Conservation (phyloP, 164 flowering plant genomes). For the Brasenia schreberi region DNA sequence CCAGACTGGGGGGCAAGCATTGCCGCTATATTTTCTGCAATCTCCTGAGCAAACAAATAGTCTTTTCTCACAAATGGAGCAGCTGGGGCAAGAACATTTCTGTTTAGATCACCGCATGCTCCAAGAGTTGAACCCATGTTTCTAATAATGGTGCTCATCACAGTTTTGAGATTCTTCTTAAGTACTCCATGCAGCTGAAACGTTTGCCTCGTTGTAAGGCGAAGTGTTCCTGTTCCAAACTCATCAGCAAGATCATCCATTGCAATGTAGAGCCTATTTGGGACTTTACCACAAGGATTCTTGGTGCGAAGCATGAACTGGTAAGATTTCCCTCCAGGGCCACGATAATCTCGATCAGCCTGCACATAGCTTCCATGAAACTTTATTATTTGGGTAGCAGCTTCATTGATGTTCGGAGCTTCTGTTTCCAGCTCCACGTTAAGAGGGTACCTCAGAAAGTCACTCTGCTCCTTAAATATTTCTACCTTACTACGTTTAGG, state of each 20-base stretch:
- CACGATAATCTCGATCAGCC: slow-evolving; percentile 73
- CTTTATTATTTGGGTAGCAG: slow-evolving; percentile 88
- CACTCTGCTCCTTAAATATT: slow-evolving; percentile 86
- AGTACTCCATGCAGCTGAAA: slow-evolving; percentile 97
- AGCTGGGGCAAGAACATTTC: slow-evolving; percentile 99
- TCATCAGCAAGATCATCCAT: slow-evolving; percentile 96
- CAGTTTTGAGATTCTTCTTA: slow-evolving; percentile 81
- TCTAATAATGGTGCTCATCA: slow-evolving; percentile 74
- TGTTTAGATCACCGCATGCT: slow-evolving; percentile 96
- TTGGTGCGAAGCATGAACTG: slow-evolving; percentile 96
- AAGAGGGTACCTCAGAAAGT: slow-evolving; percentile 84
- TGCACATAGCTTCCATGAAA: slow-evolving; percentile 99
- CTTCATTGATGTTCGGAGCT: slow-evolving; percentile 75
- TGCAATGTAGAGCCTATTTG: slow-evolving; percentile 77
- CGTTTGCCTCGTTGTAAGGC: slow-evolving; percentile 92
- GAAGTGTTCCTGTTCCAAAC: slow-evolving; percentile 93
- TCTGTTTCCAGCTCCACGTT: slow-evolving; percentile 87
- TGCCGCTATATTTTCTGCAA: slow-evolving; percentile 94
- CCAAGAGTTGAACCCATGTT: slow-evolving; percentile 97
- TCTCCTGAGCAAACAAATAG: slow-evolving; percentile 80
- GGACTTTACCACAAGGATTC: slow-evolving; percentile 89
- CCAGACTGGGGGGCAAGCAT: slow-evolving; percentile 93
- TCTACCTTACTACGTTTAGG: slow-evolving; percentile 94
- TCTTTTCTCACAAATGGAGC: slow-evolving; percentile 82
- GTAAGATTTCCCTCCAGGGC: slow-evolving; percentile 38